Evolutionary conservation across 148 eudicot species (phyloP), one percentile per base, ranked within the genome.

Genomic region (Heliosperma pusillum): DNA sequence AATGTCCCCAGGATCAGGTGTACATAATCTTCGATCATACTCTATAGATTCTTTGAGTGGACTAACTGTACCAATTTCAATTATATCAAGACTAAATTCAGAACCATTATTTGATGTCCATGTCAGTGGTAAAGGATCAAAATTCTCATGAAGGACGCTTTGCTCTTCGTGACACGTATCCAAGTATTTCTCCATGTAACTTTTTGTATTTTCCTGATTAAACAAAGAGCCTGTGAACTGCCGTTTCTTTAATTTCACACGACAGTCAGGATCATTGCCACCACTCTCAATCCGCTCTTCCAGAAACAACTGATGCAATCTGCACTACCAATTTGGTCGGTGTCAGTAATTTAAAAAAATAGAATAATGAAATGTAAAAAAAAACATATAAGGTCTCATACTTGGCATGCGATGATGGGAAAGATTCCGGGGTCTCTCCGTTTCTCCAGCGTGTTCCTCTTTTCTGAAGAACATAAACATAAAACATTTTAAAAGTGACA

Each of bases 251-350:
- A 92, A 78, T 81, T 90, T 92, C 80, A 90, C 99, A 61, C 87
- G 91, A 63, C 86, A 84, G 71, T 92, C 89, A 83, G 89, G 87
- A 69, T 83, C 91, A 83, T 59, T 88, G 50, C 76, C 80, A 81
- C 89, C 89, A 82, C 83, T 90, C 75, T 89, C 92, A 76, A 89
- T 83, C 57, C 88, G 89, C 87, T 94, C 99, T 79, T 92, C 99
- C 82, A 92, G 76, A 63, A 95, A 88, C 77, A 95, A 83, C 80
- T 92, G 96, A 79, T 95, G 97, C 76, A 95, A 82, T 85, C 99
- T 95, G 87, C 77, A 85, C 72, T 25, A 81, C 20, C 69, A 76
- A n/a, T 3, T 77, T 77, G 58, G 67, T 10, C 76, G 44, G 66
- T 57, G 70, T 82, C 65, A 61, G 29, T 1, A 47, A 63, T 62